Evolutionary conservation across 768 basidiomycete species (phyloP).

Genomic region (Gautieria morchelliformis): DNA sequence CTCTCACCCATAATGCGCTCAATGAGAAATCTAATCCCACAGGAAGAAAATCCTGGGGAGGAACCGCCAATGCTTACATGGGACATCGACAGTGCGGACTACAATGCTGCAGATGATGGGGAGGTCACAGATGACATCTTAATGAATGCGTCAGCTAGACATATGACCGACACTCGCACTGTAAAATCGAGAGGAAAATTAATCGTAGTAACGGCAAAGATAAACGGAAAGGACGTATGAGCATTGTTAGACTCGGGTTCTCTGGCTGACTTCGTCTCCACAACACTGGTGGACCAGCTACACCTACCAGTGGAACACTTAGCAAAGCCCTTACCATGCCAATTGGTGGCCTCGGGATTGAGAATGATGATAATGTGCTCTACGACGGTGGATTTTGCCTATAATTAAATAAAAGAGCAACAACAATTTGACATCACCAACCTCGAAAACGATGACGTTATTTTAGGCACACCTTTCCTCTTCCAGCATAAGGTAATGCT

Average conservation of each 20-base stretch:
- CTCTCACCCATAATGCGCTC: too few relatives aligned
- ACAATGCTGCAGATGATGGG: too few relatives aligned
- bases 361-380: conserved; percentile 25
- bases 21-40: too few relatives aligned
- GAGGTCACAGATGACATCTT: too few relatives aligned
- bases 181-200: too few relatives aligned
- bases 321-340: conserved; percentile 24
- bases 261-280: conserved; percentile 13
- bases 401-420: conserved; percentile 24
- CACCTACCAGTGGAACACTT: conserved; percentile 17
- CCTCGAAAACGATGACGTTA: conserved; percentile 28
- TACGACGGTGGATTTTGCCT: conserved; percentile 19
- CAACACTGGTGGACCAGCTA: conserved; percentile 20
- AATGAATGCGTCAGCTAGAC: too few relatives aligned
- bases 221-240: conserved; percentile 8
- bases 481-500: conserved; percentile 5
- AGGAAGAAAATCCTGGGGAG: too few relatives aligned
- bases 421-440: conserved; percentile 30
- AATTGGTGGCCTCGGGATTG: conserved; percentile 34
- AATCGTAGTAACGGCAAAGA: not conserved
- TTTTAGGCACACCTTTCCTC: conserved; percentile 23
- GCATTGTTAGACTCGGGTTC: conserved; percentile 13
- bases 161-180: too few relatives aligned
- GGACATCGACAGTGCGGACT: too few relatives aligned
- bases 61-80: too few relatives aligned